Base-by-base conservation (phyloP, 2,329 filamentous ascomycete species). In the Tympanopsis confertula region DNA sequence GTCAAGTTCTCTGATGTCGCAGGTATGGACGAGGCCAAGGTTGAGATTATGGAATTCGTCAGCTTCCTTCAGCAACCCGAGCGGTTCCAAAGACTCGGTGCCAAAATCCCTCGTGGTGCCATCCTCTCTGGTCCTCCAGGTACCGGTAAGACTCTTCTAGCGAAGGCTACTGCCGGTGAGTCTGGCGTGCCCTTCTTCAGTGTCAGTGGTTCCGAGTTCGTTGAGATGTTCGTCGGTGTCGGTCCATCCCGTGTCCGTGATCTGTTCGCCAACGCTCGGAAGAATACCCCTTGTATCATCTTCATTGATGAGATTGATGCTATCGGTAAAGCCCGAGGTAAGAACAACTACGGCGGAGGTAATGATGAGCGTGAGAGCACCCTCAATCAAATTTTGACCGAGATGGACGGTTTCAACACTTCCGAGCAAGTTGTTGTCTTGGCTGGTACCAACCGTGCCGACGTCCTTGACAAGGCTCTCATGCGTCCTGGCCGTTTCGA, bases 301-400 rank as follows among this genome's bases (percentile, higher is more conserved):
- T 98, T 98, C 68, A 96, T 98, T 47, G 91, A 98, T 55, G 91
- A 98, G 62, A 98, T 98, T 50, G 91, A 98, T 57, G 91, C 91
- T 41, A 95, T 98, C 51, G 91, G 91, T 39, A 78, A 91, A 63
- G 71, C 80, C 17, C 93, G 94, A 55, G 76, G 81, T 24, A 82
- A 81, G 45, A 51, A 53, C 35, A 63, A 65, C 12, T 86, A 86
- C 41, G 82, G 83, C 28, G 88, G 89, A 45, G 91, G 91, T 43
- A 96, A 96, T 53, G 91, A 98, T 54, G 91, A 98, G 65, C 82
- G 91, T 43, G 91, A 98, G 63, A 86, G 85, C 35, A 98, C 91
- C 0, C 78, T 98, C 19, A 98, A 98, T 62, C 91, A 98, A 63
- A 96, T 98, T 43, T 68, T 98, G 38, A 98, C 91, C 0, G 91